Percentiles rank a stretch among this genome's conserved stretches.
These are phyloP conservation scores for Claviceps maximensis DNA, from an alignment of 2,329 filamentous ascomycete genomes.

Conservation along the genomic window DNA sequence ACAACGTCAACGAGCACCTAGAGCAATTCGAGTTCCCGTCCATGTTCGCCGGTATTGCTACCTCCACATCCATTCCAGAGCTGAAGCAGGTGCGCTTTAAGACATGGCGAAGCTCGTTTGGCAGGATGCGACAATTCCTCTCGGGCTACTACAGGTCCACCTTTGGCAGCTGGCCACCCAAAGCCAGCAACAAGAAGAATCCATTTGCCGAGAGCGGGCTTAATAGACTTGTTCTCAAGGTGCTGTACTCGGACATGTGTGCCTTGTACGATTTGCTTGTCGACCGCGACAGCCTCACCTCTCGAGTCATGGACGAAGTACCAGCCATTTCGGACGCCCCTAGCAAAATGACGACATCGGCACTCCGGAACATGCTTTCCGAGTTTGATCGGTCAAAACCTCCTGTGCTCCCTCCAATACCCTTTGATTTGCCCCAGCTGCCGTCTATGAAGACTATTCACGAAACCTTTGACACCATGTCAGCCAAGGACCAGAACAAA, in stretches of 20 bases:
- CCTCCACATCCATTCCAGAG: constrained; percentile 65
- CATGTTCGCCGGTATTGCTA: constrained; percentile 76
- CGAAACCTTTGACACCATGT: constrained; percentile 48
- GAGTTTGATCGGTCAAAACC: constrained; percentile 85
- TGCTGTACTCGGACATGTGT: constrained; percentile 76
- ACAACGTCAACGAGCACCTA: constrained; percentile 58
- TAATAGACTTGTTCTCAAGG: constrained; percentile 68
- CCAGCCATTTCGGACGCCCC: constrained; percentile 41
- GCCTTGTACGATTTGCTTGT: constrained; percentile 80
- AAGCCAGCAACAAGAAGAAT: constrained; percentile 85
- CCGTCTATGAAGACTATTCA: constrained; percentile 56
- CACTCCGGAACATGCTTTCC: constrained; percentile 64
- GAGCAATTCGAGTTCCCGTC: constrained; percentile 85
- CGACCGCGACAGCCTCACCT: constrained; percentile 65
- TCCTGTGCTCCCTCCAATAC: constrained; percentile 80
- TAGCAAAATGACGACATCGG: constrained; percentile 49
- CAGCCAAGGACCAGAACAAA: constrained; percentile 62
- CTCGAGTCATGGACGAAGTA: constrained; percentile 59
- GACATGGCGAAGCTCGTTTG: constrained; percentile 65
- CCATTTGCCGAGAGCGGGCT: constrained; percentile 73
- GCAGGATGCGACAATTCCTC: constrained; percentile 60
- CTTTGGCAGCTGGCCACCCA: constrained; percentile 72
- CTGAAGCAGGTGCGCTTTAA: constrained; percentile 72
- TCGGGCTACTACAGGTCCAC: constrained; percentile 50
- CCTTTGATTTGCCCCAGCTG: constrained; percentile 73